These are phyloP conservation scores for Cryptosporidium baileyi DNA, from an alignment of 169 alveolate species.

Conservation along the genomic window DNA sequence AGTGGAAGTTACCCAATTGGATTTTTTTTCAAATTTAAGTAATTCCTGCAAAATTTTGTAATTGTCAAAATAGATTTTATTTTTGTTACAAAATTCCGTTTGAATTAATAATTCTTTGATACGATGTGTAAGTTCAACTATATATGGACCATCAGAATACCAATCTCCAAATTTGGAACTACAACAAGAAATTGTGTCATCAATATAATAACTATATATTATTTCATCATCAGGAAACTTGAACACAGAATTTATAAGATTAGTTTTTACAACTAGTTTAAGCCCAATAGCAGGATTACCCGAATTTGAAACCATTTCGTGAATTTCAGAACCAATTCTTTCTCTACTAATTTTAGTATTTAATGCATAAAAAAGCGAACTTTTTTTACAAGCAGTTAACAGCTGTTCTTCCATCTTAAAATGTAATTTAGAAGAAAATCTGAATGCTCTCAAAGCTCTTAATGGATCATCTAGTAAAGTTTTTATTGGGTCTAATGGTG, in stretches of 20 bases:
- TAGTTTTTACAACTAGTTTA: slow-evolving; percentile 1
- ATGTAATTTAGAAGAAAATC: slow-evolving; percentile 91
- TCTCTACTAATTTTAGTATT: slow-evolving; percentile 71
- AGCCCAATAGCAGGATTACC: slow-evolving; percentile 69
- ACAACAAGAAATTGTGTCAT: neutral
- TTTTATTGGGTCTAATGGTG: slow-evolving; percentile 90
- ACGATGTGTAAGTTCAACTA: slow-evolving; percentile 57
- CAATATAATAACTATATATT: slow-evolving; percentile 1
- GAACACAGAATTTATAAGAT: slow-evolving; percentile 41
- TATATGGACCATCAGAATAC: slow-evolving; percentile 24
- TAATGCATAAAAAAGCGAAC: slow-evolving; percentile 40
- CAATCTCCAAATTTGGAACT: slow-evolving; percentile 22
- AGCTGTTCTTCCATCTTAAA: slow-evolving; percentile 83
- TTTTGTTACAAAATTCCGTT: neutral
- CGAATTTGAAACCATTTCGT: slow-evolving; percentile 69
- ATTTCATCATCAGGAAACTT: slow-evolving; percentile 27
- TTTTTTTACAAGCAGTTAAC: slow-evolving; percentile 62
- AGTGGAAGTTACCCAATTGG: slow-evolving; percentile 44
- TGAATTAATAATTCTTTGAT: neutral
- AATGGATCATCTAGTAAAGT: slow-evolving; percentile 98
- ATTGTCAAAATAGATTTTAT: neutral
- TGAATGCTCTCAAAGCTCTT: slow-evolving; percentile 94
- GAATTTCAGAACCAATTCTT: slow-evolving; percentile 72
- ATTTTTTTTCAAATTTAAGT: neutral
- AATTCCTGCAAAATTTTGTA: too few species aligned